A percentile compares a stretch with the other conserved stretches of the same genome.
Conservation (phyloP, 139 green algal genomes). For the Auxenochlorella pyrenoidosa region DNA sequence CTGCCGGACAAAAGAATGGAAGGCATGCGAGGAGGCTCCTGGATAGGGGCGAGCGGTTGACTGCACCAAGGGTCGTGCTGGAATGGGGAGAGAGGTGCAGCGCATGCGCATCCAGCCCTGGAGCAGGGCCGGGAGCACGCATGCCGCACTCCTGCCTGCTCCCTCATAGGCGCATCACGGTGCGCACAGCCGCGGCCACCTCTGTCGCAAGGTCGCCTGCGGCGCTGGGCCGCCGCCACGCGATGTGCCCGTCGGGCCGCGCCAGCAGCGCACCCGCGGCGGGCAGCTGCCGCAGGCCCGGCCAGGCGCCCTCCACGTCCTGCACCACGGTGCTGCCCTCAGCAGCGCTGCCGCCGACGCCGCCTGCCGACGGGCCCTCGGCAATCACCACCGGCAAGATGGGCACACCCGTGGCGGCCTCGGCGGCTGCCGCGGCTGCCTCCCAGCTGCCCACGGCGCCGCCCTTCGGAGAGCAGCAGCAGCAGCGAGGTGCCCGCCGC, state of each 20-base stretch:
- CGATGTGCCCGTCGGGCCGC: slow-evolving; percentile 85
- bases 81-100: too few relatives aligned
- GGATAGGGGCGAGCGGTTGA: too few relatives aligned
- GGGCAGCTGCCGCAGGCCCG: slow-evolving; percentile 1
- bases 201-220: not conserved
- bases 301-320: slow-evolving; percentile 33
- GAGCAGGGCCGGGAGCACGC: too few relatives aligned
- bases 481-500: slow-evolving; percentile 11
- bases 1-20: too few relatives aligned
- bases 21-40: too few relatives aligned
- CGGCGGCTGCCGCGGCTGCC: not conserved
- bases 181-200: not conserved
- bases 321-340: not conserved
- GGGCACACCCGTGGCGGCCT: slow-evolving; percentile 14
- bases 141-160: too few relatives aligned
- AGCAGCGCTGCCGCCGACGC: not conserved
- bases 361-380: too few relatives aligned
- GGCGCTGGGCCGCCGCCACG: slow-evolving; percentile 52
- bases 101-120: too few relatives aligned
- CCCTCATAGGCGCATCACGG: not conserved
- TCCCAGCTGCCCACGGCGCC: slow-evolving; percentile 1
- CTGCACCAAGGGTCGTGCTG: too few relatives aligned
- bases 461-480: slow-evolving; percentile 24
- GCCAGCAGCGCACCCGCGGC: slow-evolving; percentile 67
- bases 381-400: slow-evolving; percentile 24